A percentile compares a stretch with the other conserved stretches of the same genome.
These are phyloP conservation scores for Bathelium albidoporum DNA, from an alignment of 495 filamentous ascomycete genomes.

Conservation along the genomic window DNA sequence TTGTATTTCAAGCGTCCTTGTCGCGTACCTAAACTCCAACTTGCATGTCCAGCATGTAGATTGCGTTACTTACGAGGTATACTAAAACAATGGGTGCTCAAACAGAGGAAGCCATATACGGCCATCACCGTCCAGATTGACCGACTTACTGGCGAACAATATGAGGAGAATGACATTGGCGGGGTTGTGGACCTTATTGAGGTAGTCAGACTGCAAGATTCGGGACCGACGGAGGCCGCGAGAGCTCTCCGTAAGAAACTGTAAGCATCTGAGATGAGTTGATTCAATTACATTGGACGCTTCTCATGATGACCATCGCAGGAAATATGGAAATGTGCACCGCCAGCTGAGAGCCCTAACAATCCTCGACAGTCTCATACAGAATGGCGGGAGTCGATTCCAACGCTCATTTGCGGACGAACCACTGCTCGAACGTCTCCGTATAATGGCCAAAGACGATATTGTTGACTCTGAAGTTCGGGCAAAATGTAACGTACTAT, in stretches of 20 bases:
- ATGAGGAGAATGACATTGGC: slow-evolving; percentile 80
- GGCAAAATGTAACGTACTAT: slow-evolving; percentile 75
- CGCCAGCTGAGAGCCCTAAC: slow-evolving; percentile 82
- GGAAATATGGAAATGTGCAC: slow-evolving; percentile 90
- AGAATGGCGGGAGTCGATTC: slow-evolving; percentile 86
- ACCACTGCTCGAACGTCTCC: slow-evolving; percentile 82
- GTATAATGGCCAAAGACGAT: slow-evolving; percentile 74
- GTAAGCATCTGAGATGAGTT: slow-evolving; percentile 33
- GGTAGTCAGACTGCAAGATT: slow-evolving; percentile 77
- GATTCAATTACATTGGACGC: neutral
- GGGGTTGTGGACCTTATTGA: slow-evolving; percentile 93
- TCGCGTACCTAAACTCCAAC: neutral
- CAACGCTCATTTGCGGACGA: slow-evolving; percentile 83
- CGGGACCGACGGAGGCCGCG: slow-evolving; percentile 81
- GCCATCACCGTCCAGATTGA: slow-evolving; percentile 93
- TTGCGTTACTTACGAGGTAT: neutral
- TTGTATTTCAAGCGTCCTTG: neutral
- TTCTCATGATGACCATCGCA: slow-evolving; percentile 26
- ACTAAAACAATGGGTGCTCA: slow-evolving; percentile 6
- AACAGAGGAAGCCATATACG: slow-evolving; percentile 84
- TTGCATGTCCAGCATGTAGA: slow-evolving; percentile 5
- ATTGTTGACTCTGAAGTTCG: slow-evolving; percentile 78
- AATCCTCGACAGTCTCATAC: slow-evolving; percentile 86
- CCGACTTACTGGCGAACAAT: slow-evolving; percentile 76
- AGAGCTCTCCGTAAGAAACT: slow-evolving; percentile 95